phyloP scores from a whole-genome alignment of 164 flowering plant genomes.

The Chimonanthus salicifolius region DNA sequence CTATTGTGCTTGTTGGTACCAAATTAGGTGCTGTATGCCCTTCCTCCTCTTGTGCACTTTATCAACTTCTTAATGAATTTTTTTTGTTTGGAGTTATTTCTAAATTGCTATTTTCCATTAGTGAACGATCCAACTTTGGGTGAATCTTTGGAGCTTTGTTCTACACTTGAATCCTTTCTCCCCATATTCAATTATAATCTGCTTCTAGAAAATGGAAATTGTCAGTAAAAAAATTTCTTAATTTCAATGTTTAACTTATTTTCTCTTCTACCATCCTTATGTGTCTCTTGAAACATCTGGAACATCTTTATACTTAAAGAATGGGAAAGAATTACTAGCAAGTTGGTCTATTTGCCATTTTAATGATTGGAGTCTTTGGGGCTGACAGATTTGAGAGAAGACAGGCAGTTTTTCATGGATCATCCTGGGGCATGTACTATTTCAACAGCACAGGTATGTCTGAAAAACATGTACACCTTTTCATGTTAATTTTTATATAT shows the following conservation, averaged over 20 bases:
- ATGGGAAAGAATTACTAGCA: neutral
- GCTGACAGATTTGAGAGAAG: constrained; percentile 58
- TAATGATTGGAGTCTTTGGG: constrained; percentile 4
- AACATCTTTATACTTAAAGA: too few relatives aligned
- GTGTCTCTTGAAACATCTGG: too few relatives aligned
- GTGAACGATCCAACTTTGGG: neutral
- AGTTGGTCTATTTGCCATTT: neutral
- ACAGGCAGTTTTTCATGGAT: constrained; percentile 47
- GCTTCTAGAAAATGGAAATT: neutral
- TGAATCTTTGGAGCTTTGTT: neutral
- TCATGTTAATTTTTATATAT: neutral
- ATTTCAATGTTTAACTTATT: neutral
- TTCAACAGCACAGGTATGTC: constrained; percentile 50
- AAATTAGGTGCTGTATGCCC: constrained; percentile 47
- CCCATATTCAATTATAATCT: neutral
- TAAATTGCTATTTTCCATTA: neutral
- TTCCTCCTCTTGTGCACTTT: constrained; percentile 4
- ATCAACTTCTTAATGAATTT: neutral
- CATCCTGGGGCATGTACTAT: constrained; percentile 63
- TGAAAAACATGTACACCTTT: neutral
- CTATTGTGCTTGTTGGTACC: constrained; percentile 79
- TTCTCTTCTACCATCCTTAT: too few relatives aligned
- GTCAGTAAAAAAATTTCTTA: neutral
- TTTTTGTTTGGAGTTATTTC: neutral
- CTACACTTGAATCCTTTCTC: neutral